Evolutionary conservation across 2,329 filamentous ascomycete species (phyloP).

Genomic region (Fusarium scirpi): DNA sequence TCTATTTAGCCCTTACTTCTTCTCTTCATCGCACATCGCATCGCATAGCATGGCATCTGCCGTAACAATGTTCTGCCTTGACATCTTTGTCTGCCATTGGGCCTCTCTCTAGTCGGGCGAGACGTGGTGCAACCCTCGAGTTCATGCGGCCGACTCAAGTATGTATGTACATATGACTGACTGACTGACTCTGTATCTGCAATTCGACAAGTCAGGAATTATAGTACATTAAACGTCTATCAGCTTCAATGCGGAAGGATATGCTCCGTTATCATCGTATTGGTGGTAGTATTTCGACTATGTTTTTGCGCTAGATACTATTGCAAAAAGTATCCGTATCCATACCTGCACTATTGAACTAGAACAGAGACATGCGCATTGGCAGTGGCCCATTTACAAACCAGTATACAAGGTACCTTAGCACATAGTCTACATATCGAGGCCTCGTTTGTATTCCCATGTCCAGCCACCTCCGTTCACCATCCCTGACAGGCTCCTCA

Average conservation of each 20-base stretch:
- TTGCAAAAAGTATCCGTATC: not conserved
- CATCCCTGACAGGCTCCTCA: slow-evolving; percentile 25
- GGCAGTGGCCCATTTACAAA: slow-evolving; percentile 17
- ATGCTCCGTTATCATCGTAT: slow-evolving; percentile 27
- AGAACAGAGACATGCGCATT: slow-evolving; percentile 20
- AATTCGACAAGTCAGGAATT: slow-evolving; percentile 12
- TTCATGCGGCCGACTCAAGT: slow-evolving; percentile 30
- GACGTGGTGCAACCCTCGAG: slow-evolving; percentile 37
- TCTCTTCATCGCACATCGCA: slow-evolving; percentile 23
- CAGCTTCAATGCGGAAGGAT: slow-evolving; percentile 22
- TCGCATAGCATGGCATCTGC: slow-evolving; percentile 18
- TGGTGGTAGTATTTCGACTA: slow-evolving; percentile 13
- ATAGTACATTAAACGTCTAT: not conserved
- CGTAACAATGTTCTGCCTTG: slow-evolving; percentile 16
- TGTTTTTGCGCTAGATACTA: slow-evolving; percentile 8
- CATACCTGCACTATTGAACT: not conserved
- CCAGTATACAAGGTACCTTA: slow-evolving; percentile 21
- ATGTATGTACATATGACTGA: slow-evolving; percentile 10
- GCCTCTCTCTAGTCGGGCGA: slow-evolving; percentile 20
- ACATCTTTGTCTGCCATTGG: slow-evolving; percentile 19
- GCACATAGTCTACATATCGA: slow-evolving; percentile 17
- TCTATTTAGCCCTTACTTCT: slow-evolving; percentile 10
- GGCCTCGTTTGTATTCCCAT: slow-evolving; percentile 34
- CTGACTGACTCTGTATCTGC: not conserved
- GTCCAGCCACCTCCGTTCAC: slow-evolving; percentile 29